Evolutionary conservation across 2,329 filamentous ascomycete species (phyloP), one percentile per base, ranked within the genome.

Genomic region (Phialophora macrospora): DNA sequence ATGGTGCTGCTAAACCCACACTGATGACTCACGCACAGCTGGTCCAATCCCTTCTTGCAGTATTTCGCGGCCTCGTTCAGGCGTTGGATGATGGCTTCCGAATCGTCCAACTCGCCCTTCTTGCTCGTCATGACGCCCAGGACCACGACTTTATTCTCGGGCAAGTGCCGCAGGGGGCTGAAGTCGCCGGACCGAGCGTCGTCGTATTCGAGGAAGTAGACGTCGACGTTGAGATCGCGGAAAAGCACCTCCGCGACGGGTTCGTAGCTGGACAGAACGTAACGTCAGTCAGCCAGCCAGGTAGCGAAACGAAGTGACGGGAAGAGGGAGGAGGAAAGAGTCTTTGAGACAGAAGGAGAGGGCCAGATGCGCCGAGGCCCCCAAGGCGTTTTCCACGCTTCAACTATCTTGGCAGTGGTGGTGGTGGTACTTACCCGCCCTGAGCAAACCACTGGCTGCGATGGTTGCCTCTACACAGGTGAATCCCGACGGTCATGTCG

Each of bases 201-300:
- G 73, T 87, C 84, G 73, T 84, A 87, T 74, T 87, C 84, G 71
- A 87, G 80, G 76, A 86, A 87, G 75, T 86, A 87, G 14, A 82
- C 84, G 70, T 86, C 83, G 60, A 85, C 83, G 71, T 85, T 79
- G 56, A 85, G 79, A 63, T 84, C 81, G 72, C 81, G 82, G 79
- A 86, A 85, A 14, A 86, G 77, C n/a, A 84, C 81, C 74, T 85
- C 82, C 41, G 84, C 82, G 3, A 85, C 83, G 55, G 83, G 84
- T 75, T 86, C 84, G 76, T 87, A 87, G 44, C 84, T 44, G 4
- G 38, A 44, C 38, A 20, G 12, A 34, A 9, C 32, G 38, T 8
- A 44, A 14, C 2, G 14, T 41, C 38, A 41, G 38, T 34, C 9
- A 17, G 17, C 17, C 34, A 38, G 24, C 17, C 34, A 38, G 24